Conservation (phyloP, 139 green algal species). For the Chlorella sp. region DNA sequence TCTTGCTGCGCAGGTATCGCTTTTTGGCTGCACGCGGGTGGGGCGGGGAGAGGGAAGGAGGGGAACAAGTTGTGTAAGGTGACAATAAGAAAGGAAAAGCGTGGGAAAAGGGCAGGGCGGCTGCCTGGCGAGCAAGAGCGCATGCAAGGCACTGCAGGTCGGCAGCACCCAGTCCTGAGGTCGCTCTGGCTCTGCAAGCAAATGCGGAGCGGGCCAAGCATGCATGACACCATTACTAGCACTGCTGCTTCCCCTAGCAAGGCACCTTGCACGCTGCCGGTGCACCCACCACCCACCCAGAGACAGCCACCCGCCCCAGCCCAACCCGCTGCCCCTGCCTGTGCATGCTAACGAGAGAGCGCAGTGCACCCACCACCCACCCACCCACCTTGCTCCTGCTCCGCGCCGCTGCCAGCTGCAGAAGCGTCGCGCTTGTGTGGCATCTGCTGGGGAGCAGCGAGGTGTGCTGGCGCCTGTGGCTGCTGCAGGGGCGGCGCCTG, state of each 20-base stretch:
- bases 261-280: no score
- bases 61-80: background rate
- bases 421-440: background rate
- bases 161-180: background rate
- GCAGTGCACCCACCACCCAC: no score
- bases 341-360: no score
- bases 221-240: no score
- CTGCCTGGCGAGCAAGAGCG: background rate
- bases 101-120: background rate
- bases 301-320: background rate
- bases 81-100: background rate
- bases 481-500: background rate
- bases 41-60: background rate
- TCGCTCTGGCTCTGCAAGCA: no score
- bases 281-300: background rate
- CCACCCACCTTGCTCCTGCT: background rate
- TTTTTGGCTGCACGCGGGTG: slow-evolving; percentile 17
- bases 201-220: no score
- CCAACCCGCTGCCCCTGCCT: background rate
- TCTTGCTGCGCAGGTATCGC: slow-evolving; percentile 15
- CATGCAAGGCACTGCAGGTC: no score
- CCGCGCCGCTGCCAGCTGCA: background rate
- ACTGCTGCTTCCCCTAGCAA: no score
- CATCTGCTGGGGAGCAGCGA: background rate
- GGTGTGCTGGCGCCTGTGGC: background rate